Conservation (phyloP, 352 stramenopile genomes). For the Elongisporangium senticosum region DNA sequence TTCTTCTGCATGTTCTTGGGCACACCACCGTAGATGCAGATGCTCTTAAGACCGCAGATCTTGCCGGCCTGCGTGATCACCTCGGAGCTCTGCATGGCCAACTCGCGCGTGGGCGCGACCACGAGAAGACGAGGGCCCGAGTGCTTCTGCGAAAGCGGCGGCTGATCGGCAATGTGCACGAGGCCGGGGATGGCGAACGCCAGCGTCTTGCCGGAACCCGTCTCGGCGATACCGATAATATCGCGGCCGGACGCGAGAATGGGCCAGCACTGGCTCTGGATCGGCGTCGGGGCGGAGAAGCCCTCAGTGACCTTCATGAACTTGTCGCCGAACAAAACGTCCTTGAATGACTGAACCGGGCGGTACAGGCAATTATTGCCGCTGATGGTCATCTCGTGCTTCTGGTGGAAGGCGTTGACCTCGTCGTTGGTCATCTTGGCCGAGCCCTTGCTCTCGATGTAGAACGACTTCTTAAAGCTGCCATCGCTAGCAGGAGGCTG, state of each 20-base stretch:
- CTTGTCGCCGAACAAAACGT: slow-evolving; percentile 75
- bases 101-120: slow-evolving; percentile 91
- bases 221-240: slow-evolving; percentile 92
- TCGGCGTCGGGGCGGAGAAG: slow-evolving; percentile 93
- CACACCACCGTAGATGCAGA: slow-evolving; percentile 95
- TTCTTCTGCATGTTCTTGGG: slow-evolving; percentile 92
- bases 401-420: slow-evolving; percentile 81
- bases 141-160: slow-evolving; percentile 43
- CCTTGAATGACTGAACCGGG: slow-evolving; percentile 57
- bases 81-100: slow-evolving; percentile 91
- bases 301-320: slow-evolving; percentile 86
- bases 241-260: slow-evolving; percentile 83
- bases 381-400: slow-evolving; percentile 80
- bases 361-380: slow-evolving; percentile 88
- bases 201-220: slow-evolving; percentile 95
- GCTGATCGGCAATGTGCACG: slow-evolving; percentile 75
- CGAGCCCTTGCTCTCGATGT: slow-evolving; percentile 66
- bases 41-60: slow-evolving; percentile 75
- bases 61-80: slow-evolving; percentile 92
- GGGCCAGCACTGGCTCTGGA: slow-evolving; percentile 97
- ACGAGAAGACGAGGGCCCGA: slow-evolving; percentile 89
- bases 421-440: slow-evolving; percentile 76
- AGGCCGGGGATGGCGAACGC: slow-evolving; percentile 94
- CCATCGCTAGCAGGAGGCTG: slow-evolving; percentile 54
- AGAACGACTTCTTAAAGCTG: slow-evolving; percentile 84